Conservation (phyloP, 108 stramenopile species). For the Pseudonitzschia multiseries region DNA sequence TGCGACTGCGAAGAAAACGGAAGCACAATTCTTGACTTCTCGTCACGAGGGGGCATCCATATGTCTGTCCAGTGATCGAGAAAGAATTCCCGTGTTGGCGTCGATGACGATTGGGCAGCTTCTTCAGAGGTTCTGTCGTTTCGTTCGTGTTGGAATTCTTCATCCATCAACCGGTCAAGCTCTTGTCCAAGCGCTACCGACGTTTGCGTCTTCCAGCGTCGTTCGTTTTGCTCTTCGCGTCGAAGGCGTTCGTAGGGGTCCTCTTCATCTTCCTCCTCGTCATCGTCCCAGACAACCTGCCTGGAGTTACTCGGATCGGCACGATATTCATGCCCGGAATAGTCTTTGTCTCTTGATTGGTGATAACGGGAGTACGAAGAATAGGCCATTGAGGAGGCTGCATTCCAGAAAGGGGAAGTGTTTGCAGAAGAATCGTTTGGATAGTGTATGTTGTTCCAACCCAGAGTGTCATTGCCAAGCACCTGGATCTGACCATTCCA, state of each 20-base stretch:
- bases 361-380: constrained; percentile 44
- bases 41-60: constrained; percentile 66
- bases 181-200: constrained; percentile 33
- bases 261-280: constrained; percentile 55
- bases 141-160: background rate
- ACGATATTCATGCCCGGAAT: constrained; percentile 1
- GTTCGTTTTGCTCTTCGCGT: constrained; percentile 33
- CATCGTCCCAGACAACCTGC: constrained; percentile 66
- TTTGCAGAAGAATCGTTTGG: background rate
- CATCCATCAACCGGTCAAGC: background rate
- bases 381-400: constrained; percentile 41
- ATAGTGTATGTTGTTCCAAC: background rate
- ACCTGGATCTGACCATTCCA: constrained; percentile 18
- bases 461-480: background rate
- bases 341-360: background rate
- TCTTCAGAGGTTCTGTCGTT: background rate
- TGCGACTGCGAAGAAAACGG: constrained; percentile 40
- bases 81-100: background rate
- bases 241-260: constrained; percentile 32
- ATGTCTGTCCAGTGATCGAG: constrained; percentile 59
- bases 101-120: background rate
- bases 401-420: constrained; percentile 9
- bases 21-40: constrained; percentile 40
- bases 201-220: constrained; percentile 37
- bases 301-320: constrained; percentile 27